Percentiles rank a stretch among this genome's conserved stretches.
phyloP scores from a whole-genome alignment of 805 yeast species.

The Metschnikowia kunwiensis region DNA sequence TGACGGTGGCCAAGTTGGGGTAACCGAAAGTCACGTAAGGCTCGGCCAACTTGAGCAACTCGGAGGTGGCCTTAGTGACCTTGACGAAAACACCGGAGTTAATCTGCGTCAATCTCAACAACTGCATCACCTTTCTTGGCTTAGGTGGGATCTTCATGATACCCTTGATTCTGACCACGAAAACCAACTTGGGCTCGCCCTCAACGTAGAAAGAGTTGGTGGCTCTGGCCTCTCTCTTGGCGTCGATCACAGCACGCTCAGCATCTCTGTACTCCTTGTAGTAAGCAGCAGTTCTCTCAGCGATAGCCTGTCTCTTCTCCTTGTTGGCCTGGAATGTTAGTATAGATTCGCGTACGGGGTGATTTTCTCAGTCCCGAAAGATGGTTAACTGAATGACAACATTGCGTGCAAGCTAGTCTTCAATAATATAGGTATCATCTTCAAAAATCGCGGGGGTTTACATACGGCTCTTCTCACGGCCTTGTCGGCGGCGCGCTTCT shows the following conservation, averaged over 20 bases:
- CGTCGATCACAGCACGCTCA: slow-evolving; percentile 81
- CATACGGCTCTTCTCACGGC: slow-evolving; percentile 78
- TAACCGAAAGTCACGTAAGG: slow-evolving; percentile 97
- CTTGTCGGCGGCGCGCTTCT: slow-evolving; percentile 77
- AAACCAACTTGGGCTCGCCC: slow-evolving; percentile 92
- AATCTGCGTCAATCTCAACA: slow-evolving; percentile 89
- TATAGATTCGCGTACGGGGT: background rate
- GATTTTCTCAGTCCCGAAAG: slow-evolving; percentile 73
- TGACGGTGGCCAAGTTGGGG: slow-evolving; percentile 89
- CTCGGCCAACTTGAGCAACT: slow-evolving; percentile 89
- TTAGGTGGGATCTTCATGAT: slow-evolving; percentile 97
- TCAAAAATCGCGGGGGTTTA: slow-evolving; percentile 41
- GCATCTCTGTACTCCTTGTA: slow-evolving; percentile 90
- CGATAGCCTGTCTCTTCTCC: slow-evolving; percentile 65
- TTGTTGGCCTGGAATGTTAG: slow-evolving; percentile 34
- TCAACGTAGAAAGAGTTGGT: slow-evolving; percentile 91
- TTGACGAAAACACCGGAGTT: slow-evolving; percentile 94
- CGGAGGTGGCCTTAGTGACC: slow-evolving; percentile 92
- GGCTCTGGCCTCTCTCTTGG: slow-evolving; percentile 93
- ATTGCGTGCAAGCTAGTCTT: slow-evolving; percentile 66
- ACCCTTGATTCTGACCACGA: slow-evolving; percentile 99
- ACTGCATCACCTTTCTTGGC: slow-evolving; percentile 98
- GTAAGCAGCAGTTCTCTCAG: slow-evolving; percentile 96
- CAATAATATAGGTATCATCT: slow-evolving; percentile 48
- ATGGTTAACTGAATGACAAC: slow-evolving; percentile 77